Evolutionary conservation across 2,329 filamentous ascomycete species (phyloP).

Genomic region (Aspergillus japonicus): DNA sequence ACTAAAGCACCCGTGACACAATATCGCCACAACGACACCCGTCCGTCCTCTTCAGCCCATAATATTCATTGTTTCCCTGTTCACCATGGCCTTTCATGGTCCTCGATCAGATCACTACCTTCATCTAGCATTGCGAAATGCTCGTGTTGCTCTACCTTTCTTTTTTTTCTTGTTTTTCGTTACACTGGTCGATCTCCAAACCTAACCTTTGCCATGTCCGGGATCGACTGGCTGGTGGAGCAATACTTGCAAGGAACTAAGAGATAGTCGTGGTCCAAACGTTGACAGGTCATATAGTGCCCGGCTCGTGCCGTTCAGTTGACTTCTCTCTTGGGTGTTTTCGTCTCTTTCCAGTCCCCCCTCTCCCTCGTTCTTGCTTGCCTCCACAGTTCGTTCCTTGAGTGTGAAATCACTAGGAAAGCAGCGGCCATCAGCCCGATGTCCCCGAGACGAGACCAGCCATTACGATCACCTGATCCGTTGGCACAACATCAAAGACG

Average conservation of each 20-base stretch:
- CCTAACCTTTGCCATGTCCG: background rate
- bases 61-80: background rate
- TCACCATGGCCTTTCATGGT: background rate
- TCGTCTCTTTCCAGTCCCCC: background rate
- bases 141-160: background rate
- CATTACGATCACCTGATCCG: slow-evolving; percentile 30
- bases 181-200: background rate
- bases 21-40: background rate
- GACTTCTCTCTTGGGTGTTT: background rate
- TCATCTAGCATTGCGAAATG: background rate
- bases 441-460: slow-evolving; percentile 25
- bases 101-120: background rate
- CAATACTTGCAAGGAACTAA: background rate
- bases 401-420: slow-evolving; percentile 28
- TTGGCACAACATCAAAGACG: background rate
- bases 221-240: background rate
- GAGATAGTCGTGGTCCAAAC: background rate
- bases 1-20: background rate
- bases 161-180: background rate
- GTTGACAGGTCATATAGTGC: background rate
- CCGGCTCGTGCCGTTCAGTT: background rate
- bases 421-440: slow-evolving; percentile 23
- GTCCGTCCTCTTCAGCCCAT: too few relatives aligned
- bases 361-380: slow-evolving; percentile 18
- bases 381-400: slow-evolving; percentile 27